Base-by-base conservation (phyloP, 306 rosid genomes). In the Trifolium repens region DNA sequence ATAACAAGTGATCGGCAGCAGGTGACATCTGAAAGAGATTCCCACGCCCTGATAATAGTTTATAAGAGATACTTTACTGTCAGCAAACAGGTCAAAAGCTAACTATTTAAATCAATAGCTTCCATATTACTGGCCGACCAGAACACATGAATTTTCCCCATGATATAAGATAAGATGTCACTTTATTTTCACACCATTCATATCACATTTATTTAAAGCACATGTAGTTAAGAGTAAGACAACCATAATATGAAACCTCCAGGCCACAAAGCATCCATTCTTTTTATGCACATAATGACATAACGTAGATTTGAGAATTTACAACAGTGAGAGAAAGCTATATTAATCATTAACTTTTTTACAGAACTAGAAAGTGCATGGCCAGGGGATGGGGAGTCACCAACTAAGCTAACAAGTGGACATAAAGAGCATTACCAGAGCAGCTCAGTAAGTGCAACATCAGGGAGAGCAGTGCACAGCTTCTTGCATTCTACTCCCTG, bases 1-100 rank as follows among this genome's bases (percentile, higher is more conserved):
- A 92, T 67, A 79, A 92, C 89, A 53, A 94, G 85, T 26, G 92
- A 89, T 71, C 85, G 82, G 81, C 99, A 87, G 84, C 98, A 90
- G 37, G 92, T 90, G 65, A 88, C 91, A 24, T 81, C 86, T 1
- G 78, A 85, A 3, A 89, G 71, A 75, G 96, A 91, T 53, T 89
- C 87, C 97, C 99, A 94, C 3, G 65, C 85, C 99, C 99, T 94
- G 85, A 71, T 71, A 86, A 74, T 14, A 82, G 57, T 76, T 44
- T 57, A 73, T 34, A 58, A 75, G 76, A 71, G 77, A 66, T 76
- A 65, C 71, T 9, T 52, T 59, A 47, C 52, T 27, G 35, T 71
- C 24, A 78, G 63, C 57, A 47, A 79, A 85, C 55, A 46, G 13
- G 6, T n/a, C 15, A 24, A 52, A 27, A 16, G 46, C 26, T 43